phyloP scores from a whole-genome alignment of 352 stramenopile genomes.

The Pythium aristosporum region DNA sequence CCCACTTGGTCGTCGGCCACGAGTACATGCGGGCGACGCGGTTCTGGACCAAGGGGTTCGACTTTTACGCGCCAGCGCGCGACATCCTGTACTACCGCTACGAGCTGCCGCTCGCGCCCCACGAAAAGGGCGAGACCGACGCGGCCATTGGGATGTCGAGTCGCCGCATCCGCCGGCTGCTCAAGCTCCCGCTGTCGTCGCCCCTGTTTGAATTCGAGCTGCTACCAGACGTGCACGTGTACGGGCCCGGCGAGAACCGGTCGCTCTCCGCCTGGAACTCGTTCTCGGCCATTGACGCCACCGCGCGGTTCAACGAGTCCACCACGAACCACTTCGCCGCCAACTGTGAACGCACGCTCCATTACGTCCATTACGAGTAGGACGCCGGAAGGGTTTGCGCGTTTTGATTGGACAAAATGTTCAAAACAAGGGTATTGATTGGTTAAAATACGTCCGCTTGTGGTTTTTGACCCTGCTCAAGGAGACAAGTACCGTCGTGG shows the following conservation, averaged over 20 bases:
- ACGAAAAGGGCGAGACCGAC: constrained; percentile 27
- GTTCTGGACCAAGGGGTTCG: constrained; percentile 85
- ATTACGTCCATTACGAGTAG: constrained; percentile 57
- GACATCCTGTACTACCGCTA: constrained; percentile 72
- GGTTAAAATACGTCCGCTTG: constrained; percentile 10
- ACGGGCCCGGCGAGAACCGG: constrained; percentile 46
- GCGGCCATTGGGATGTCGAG: constrained; percentile 30
- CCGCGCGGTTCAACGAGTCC: constrained; percentile 67
- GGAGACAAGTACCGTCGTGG: too few species aligned
- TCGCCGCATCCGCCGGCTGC: constrained; percentile 64
- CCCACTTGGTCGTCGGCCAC: constrained; percentile 53
- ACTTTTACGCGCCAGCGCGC: constrained; percentile 78
- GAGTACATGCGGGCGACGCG: constrained; percentile 78
- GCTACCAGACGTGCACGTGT: constrained; percentile 40
- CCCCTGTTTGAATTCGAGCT: constrained; percentile 23
- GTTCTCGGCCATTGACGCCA: constrained; percentile 68
- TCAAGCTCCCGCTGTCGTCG: constrained; percentile 48
- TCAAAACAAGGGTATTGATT: constrained; percentile 16
- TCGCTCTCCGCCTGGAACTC: constrained; percentile 52
- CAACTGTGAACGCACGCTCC: constrained; percentile 48
- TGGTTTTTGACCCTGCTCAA: constrained; percentile 19
- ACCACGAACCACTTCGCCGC: constrained; percentile 85
- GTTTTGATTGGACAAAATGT: constrained; percentile 14
- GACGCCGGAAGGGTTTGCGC: not conserved
- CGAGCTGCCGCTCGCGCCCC: constrained; percentile 37